phyloP scores from a whole-genome alignment of 2,329 filamentous ascomycete genomes.

The Ceratocystis cacaofunesta region DNA sequence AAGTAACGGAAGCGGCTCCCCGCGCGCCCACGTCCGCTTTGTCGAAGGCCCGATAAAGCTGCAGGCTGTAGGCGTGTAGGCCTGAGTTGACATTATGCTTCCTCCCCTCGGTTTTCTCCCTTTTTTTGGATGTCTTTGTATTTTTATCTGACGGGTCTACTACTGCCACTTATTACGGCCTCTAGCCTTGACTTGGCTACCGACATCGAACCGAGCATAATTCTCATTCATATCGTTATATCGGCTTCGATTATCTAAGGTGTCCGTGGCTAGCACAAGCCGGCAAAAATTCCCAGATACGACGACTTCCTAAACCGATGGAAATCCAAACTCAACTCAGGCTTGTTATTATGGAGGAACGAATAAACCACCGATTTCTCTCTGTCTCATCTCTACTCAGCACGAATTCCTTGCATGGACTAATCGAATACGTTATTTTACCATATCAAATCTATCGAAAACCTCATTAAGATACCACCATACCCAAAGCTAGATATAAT shows the following conservation, averaged over 20 bases:
- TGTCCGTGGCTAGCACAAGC: not conserved
- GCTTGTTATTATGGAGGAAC: conserved; percentile 11
- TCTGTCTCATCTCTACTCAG: not conserved
- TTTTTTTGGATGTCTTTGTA: not conserved
- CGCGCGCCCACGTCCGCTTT: conserved; percentile 16
- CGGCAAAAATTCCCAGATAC: not conserved
- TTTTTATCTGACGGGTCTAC: not conserved
- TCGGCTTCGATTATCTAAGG: not conserved
- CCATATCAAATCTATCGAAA: not conserved
- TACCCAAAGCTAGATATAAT: not conserved
- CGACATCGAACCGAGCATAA: too few species aligned
- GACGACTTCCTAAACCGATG: not conserved
- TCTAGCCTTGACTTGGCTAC: not conserved
- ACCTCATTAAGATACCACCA: not conserved
- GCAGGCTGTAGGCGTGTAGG: conserved; percentile 16
- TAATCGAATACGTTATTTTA: not conserved
- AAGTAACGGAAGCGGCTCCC: conserved; percentile 13
- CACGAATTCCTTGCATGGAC: not conserved
- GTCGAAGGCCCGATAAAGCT: conserved; percentile 15
- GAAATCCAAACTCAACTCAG: conserved; percentile 11
- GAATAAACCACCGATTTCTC: not conserved
- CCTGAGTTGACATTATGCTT: conserved; percentile 10
- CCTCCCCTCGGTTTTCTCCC: not conserved
- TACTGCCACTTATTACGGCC: not conserved
- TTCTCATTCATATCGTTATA: not conserved